phyloP scores from a whole-genome alignment of 371 early-diverging fungal species.

The Capillidium heterosporum region DNA sequence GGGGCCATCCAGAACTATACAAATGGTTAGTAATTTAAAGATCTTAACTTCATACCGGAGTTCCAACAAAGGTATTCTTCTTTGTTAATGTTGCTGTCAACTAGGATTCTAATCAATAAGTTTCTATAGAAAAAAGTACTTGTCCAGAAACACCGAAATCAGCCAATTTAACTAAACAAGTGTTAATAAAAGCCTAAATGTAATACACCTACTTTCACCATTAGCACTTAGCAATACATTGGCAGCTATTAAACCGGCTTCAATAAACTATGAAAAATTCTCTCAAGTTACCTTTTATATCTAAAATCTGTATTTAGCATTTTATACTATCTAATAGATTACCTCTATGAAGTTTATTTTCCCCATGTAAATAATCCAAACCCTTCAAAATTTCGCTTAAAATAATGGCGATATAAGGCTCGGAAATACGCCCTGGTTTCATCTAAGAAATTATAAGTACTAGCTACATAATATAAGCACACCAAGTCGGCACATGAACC shows the following conservation, averaged over 20 bases:
- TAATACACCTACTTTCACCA: constrained; percentile 32
- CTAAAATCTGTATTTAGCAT: constrained; percentile 12
- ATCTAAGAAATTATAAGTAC: constrained; percentile 22
- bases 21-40: background rate
- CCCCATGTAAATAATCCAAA: constrained; percentile 82
- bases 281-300: constrained; percentile 40
- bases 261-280: background rate
- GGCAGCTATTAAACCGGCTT: constrained; percentile 42
- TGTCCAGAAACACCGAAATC: constrained; percentile 97
- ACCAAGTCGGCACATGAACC: constrained; percentile 84
- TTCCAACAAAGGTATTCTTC: constrained; percentile 97
- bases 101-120: constrained; percentile 12
- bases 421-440: constrained; percentile 65
- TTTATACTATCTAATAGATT: constrained; percentile 6
- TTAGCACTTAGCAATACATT: constrained; percentile 60
- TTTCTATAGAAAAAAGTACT: constrained; percentile 14
- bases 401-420: constrained; percentile 82
- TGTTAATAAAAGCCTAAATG: background rate
- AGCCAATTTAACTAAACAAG: constrained; percentile 70
- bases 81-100: constrained; percentile 82
- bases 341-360: constrained; percentile 89
- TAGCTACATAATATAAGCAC: constrained; percentile 3
- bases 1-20: constrained; percentile 91
- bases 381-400: constrained; percentile 79
- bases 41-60: constrained; percentile 42